Conservation (phyloP, 2,329 filamentous ascomycete species). For the Pseudocercospora pini-densiflorae region DNA sequence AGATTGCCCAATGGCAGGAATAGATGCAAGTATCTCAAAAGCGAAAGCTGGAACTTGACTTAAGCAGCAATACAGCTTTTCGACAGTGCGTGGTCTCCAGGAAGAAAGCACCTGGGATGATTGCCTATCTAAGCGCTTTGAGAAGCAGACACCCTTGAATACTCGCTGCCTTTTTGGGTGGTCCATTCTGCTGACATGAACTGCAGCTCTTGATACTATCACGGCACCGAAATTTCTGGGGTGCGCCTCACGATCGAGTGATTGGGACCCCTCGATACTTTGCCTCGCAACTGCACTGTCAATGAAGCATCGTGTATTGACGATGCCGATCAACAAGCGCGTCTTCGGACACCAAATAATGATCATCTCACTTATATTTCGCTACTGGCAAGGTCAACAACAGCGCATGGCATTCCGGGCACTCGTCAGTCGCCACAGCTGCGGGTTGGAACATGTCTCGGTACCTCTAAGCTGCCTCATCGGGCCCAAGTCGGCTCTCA, state of each 20-base stretch:
- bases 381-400: neutral
- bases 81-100: neutral
- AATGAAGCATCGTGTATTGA: no score
- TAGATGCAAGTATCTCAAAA: neutral
- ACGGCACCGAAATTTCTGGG: neutral
- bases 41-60: neutral
- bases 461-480: no score
- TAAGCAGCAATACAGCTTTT: neutral
- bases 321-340: no score
- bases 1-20: slow-evolving; percentile 37
- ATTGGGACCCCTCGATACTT: no score
- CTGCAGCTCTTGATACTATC: neutral
- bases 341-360: neutral
- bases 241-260: no score
- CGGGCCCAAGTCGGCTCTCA: no score
- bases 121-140: neutral
- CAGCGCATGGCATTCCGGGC: neutral
- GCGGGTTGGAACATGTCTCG: neutral
- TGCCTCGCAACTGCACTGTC: no score
- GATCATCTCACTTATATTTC: neutral
- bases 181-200: neutral
- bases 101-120: neutral
- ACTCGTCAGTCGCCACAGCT: neutral
- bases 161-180: neutral
- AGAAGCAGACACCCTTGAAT: neutral